These are phyloP conservation scores for Scutellaria minor DNA, from an alignment of 257 asterid genomes.

Conservation along the genomic window DNA sequence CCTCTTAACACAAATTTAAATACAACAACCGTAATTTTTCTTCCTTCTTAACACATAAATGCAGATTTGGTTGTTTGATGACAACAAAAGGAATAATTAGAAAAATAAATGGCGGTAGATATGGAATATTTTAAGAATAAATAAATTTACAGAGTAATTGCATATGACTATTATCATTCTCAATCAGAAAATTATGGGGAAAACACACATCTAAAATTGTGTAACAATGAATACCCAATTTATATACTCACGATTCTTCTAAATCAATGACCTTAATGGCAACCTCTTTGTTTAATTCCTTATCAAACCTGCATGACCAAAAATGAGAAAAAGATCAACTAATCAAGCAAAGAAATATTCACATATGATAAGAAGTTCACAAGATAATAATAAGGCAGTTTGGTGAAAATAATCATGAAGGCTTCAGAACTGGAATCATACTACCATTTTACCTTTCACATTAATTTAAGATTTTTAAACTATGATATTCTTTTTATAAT, in stretches of 20 bases:
- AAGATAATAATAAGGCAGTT: neutral
- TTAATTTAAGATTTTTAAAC: neutral
- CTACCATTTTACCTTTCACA: neutral
- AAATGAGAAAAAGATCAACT: slow-evolving; percentile 20
- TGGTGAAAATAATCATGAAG: slow-evolving; percentile 7
- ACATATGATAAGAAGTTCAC: neutral
- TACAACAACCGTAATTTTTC: too few relatives aligned
- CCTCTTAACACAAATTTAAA: too few relatives aligned
- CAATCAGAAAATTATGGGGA: neutral
- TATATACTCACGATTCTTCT: slow-evolving; percentile 96
- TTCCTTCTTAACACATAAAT: neutral
- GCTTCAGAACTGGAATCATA: neutral
- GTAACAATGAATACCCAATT: slow-evolving; percentile 32
- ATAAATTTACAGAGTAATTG: neutral
- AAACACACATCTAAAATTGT: slow-evolving; percentile 29
- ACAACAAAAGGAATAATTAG: neutral
- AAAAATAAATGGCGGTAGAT: neutral
- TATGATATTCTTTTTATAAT: neutral
- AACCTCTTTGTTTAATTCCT: slow-evolving; percentile 87
- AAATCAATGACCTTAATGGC: slow-evolving; percentile 99
- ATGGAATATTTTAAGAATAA: too few relatives aligned
- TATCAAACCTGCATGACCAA: slow-evolving; percentile 77
- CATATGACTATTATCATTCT: too few relatives aligned
- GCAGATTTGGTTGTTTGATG: neutral
- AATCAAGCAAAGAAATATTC: slow-evolving; percentile 4